A percentile compares a stretch with the other conserved stretches of the same genome.
These are phyloP conservation scores for Casuarina cunninghamiana DNA, from an alignment of 306 rosid genomes.

Conservation along the genomic window DNA sequence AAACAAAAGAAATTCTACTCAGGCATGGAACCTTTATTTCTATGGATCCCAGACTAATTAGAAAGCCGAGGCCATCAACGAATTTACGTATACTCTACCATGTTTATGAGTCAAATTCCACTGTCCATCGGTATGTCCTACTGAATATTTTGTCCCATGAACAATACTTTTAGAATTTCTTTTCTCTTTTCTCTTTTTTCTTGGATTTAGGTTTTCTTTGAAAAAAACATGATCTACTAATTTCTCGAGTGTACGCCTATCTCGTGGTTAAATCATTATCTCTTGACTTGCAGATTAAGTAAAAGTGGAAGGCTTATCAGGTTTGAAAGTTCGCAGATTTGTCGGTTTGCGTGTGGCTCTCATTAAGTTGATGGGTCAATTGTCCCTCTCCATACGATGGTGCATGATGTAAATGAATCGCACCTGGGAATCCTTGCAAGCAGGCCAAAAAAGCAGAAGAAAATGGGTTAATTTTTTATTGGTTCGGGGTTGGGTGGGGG, in stretches of 20 bases:
- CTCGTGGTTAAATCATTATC: neutral
- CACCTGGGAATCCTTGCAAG: neutral
- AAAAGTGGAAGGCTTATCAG: neutral
- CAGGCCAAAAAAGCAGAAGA: neutral
- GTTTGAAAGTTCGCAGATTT: neutral
- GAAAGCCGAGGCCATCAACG: neutral
- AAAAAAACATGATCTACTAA: neutral
- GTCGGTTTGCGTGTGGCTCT: slow-evolving; percentile 1
- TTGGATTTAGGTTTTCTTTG: neutral
- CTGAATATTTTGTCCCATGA: too few species aligned
- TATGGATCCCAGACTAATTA: neutral
- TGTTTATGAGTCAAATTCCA: too few species aligned
- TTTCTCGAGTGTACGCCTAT: neutral
- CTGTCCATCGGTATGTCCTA: too few species aligned
- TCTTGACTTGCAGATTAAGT: neutral
- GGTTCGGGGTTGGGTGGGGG: too few species aligned
- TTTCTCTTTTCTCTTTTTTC: too few species aligned
- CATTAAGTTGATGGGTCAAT: neutral
- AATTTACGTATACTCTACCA: too few species aligned
- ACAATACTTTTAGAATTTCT: too few species aligned
- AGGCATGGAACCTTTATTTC: neutral
- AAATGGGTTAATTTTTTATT: too few species aligned
- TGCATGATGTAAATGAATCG: neutral
- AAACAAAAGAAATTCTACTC: too few species aligned
- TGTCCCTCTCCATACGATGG: neutral